Evolutionary conservation across 345 rosid genomes (phyloP), one percentile per base, ranked within the genome.

Genomic region (Geranium brycei): DNA sequence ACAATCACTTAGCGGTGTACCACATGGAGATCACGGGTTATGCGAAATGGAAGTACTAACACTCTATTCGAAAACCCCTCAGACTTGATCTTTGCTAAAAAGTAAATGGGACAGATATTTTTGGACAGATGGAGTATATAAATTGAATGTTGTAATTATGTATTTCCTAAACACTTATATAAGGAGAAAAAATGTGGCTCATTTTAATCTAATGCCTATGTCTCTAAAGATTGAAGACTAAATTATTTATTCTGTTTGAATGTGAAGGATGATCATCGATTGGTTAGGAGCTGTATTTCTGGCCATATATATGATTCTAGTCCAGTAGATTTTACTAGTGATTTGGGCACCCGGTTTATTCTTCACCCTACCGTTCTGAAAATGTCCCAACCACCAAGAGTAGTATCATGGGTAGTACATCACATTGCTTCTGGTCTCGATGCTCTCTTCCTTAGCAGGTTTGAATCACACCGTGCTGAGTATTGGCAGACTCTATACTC

Each of bases 401-500:
- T 89, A 41, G 72, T 78, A 40, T 79, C 84, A 12, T 81, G 95
- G 98, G 66, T 83, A 51, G 93, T 91, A 11, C 89, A 83, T 72
- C 72, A 83, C 70, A 83, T 89, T 73, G 82, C 90, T 68, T 75
- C 79, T 62, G 81, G 87, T 68, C 90, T 92, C 38, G 98, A 92
- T 79, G 77, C 82, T 72, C 81, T 92, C 76, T 92, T 92, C 77
- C 85, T 92, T 67, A 79, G 62, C 76, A 78, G 86, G 78, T 89
- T 92, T 78, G 98, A 89, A 73, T 80, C 97, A 19, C 88, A 89
- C 51, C 87, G 97, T 65, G 91, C 93, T 38, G 88, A 86, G 72
- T 92, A 71, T 68, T 92, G 98, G 98, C 97, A 85, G 81, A 89
- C 93, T 63, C 79, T 92, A 31, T 89, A 92, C 78, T 82, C 93